Evolutionary conservation across 2,329 filamentous ascomycete genomes (phyloP), one percentile per base, ranked within the genome.

Genomic region (Coniochaeta hoffmannii): DNA sequence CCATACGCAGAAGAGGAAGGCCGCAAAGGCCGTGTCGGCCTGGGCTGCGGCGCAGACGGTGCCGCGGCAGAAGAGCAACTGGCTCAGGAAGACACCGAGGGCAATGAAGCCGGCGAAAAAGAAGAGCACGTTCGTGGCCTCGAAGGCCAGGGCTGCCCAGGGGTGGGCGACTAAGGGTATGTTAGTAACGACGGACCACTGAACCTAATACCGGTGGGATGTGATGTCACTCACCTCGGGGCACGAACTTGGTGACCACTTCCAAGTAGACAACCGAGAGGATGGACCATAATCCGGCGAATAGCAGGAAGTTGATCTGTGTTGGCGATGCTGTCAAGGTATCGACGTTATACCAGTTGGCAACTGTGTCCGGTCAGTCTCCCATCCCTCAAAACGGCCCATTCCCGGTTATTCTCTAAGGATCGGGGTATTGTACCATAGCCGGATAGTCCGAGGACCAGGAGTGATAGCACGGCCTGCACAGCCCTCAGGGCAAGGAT

Each of bases 51-150:
- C 71, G 70, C 83, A 86, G 26, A 84, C 78, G 35, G 70, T 71
- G 41, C 82, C 82, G 28, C 74, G 71, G 69, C 82, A 86, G 70
- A 82, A 81, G 55, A 77, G 68, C 52, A 85, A 71, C 53, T 71
- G 70, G 64, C 74, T 71, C 60, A 86, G 75, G 69, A 83, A 85
- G 59, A 79, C 74, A 44, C 79, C 72, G 19, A 85, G 73, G 10
- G 79, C 79, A 61, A 83, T 74, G 69, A 85, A 85, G 55, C 81
- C 81, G 19, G 75, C 71, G 65, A 85, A 80, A 70, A 82, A 83
- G 64, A 85, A 78, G 55, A 83, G 59, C 4, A 75, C 70, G 65
- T 83, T 85, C 61, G 73, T 55, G 32, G 71, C 63, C 61, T 85
- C 81, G 57, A 83, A 59, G 26, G 67, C 71, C 32, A 85, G 64